phyloP scores from a whole-genome alignment of 495 filamentous ascomycete genomes.

The Symbiotaphrina buchneri region DNA sequence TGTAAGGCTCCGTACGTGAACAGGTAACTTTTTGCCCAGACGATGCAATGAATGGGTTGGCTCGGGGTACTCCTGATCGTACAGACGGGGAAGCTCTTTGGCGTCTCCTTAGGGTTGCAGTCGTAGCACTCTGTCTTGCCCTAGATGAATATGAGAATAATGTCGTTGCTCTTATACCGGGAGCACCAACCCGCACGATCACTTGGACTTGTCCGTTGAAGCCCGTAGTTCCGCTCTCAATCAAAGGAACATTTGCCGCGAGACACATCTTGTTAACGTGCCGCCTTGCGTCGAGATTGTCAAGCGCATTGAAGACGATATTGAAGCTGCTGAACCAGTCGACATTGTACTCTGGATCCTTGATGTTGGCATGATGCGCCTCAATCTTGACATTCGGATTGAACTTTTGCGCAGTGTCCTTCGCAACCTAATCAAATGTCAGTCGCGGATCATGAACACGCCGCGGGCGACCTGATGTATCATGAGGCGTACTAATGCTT shows the following conservation, averaged over 20 bases:
- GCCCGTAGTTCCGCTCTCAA: slow-evolving; percentile 93
- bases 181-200: slow-evolving; percentile 47
- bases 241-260: slow-evolving; percentile 69
- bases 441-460: slow-evolving; percentile 8
- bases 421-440: slow-evolving; percentile 46
- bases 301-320: slow-evolving; percentile 88
- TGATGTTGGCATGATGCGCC: slow-evolving; percentile 89
- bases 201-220: slow-evolving; percentile 97
- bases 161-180: background rate
- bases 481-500: slow-evolving; percentile 51
- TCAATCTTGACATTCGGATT: slow-evolving; percentile 76
- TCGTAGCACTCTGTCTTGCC: slow-evolving; percentile 94
- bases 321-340: slow-evolving; percentile 71
- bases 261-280: slow-evolving; percentile 98
- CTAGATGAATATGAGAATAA: slow-evolving; percentile 12
- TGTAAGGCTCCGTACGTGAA: slow-evolving; percentile 32
- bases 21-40: slow-evolving; percentile 97
- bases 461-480: background rate
- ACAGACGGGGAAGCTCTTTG: slow-evolving; percentile 84
- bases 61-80: slow-evolving; percentile 89
- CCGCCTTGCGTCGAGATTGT: slow-evolving; percentile 83
- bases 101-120: slow-evolving; percentile 68
- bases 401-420: slow-evolving; percentile 77
- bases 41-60: slow-evolving; percentile 95
- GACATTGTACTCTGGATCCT: slow-evolving; percentile 74